These are phyloP conservation scores for Macrolepiota fuliginosa DNA, from an alignment of 768 basidiomycete species.

Conservation along the genomic window DNA sequence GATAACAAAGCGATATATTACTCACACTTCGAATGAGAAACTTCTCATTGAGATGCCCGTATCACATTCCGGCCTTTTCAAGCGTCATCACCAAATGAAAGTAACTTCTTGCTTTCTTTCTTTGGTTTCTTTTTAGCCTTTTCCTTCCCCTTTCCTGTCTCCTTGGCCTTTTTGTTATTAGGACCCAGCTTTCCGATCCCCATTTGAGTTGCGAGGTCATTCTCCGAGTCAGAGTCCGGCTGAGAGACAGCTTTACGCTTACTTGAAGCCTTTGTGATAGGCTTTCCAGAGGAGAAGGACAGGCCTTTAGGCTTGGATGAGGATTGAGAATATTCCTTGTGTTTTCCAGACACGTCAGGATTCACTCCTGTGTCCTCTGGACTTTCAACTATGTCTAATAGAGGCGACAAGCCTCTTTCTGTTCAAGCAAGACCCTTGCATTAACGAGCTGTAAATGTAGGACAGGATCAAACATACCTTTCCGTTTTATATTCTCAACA, in stretches of 20 bases:
- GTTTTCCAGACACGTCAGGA: conserved; percentile 17
- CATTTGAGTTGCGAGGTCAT: conserved; percentile 23
- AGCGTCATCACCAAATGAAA: conserved; percentile 62
- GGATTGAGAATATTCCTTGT: conserved; percentile 18
- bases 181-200: conserved; percentile 17
- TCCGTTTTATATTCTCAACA: conserved; percentile 72
- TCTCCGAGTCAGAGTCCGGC: conserved; percentile 19
- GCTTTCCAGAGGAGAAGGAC: conserved; percentile 40
- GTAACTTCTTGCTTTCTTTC: conserved; percentile 42
- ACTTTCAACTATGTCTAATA: conserved; percentile 37
- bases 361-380: conserved; percentile 19
- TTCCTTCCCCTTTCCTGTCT: conserved; percentile 28
- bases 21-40: background rate
- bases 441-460: background rate
- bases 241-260: conserved; percentile 41
- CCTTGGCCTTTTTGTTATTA: conserved; percentile 22
- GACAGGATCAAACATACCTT: conserved; percentile 43
- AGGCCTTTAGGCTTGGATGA: conserved; percentile 25
- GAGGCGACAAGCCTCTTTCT: conserved; percentile 64
- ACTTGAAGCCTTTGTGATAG: conserved; percentile 29
- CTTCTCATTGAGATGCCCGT: background rate
- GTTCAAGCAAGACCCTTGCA: background rate
- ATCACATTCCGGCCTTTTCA: conserved; percentile 15
- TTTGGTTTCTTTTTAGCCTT: conserved; percentile 56
- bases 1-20: background rate